Evolutionary conservation across 2,329 filamentous ascomycete species (phyloP).

Genomic region (Talaromyces sp.): DNA sequence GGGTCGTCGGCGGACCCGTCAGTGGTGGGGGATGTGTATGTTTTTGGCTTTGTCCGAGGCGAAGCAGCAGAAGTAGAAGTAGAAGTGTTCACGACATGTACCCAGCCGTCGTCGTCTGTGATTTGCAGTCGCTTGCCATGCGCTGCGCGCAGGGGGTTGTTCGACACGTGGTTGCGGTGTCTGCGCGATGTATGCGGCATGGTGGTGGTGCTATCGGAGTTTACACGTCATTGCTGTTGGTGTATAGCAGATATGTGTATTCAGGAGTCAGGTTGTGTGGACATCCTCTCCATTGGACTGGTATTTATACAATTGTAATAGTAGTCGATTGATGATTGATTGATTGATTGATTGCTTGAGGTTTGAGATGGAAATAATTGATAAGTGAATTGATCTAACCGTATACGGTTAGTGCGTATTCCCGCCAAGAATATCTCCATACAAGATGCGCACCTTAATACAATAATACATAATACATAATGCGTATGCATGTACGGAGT

Average conservation of each 20-base stretch:
- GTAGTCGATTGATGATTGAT: neutral
- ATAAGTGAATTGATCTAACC: neutral
- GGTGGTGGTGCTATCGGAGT: neutral
- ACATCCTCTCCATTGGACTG: neutral
- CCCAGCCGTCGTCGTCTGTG: conserved; percentile 39
- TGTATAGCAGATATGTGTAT: neutral
- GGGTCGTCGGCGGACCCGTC: conserved; percentile 7
- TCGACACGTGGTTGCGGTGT: conserved; percentile 17
- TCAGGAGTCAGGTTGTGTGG: neutral
- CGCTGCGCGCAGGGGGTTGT: neutral
- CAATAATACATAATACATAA: neutral
- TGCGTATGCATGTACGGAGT: neutral
- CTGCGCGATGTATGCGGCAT: conserved; percentile 33
- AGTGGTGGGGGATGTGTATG: conserved; percentile 2
- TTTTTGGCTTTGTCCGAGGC: neutral
- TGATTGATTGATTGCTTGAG: neutral
- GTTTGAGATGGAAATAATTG: neutral
- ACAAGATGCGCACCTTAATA: neutral
- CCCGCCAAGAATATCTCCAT: neutral
- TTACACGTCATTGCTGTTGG: neutral
- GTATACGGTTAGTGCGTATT: neutral
- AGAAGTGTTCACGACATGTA: conserved; percentile 33
- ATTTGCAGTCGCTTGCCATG: conserved; percentile 31
- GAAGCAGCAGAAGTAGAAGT: conserved; percentile 1
- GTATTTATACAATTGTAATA: neutral